A percentile compares a stretch with the other conserved stretches of the same genome.
Evolutionary conservation across 768 basidiomycete genomes (phyloP).

Genomic region (Candolleomyces eurysporus): DNA sequence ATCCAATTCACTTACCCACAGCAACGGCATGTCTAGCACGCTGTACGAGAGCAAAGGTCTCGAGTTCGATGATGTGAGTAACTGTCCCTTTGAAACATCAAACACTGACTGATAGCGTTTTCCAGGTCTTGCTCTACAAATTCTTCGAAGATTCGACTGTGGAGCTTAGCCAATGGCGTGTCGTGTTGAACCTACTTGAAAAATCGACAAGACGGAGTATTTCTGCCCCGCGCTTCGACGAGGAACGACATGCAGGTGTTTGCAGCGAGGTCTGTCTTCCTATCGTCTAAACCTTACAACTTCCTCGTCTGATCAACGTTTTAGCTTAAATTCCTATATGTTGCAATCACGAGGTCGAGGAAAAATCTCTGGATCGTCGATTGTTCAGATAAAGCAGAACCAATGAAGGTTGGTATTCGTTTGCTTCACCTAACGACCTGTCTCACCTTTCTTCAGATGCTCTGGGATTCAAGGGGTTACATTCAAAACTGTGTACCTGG

Average conservation of each 20-base stretch:
- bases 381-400: constrained; percentile 50
- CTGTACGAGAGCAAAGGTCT: constrained; percentile 65
- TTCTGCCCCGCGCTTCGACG: constrained; percentile 47
- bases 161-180: constrained; percentile 55
- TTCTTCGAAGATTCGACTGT: constrained; percentile 68
- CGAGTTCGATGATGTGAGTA: constrained; percentile 60
- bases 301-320: background rate
- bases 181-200: constrained; percentile 45
- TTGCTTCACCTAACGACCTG: background rate
- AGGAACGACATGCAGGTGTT: constrained; percentile 48
- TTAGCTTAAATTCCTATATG: constrained; percentile 67
- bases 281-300: background rate
- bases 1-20: background rate
- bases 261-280: constrained; percentile 50
- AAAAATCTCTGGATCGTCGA: constrained; percentile 74
- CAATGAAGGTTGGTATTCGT: constrained; percentile 50
- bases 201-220: constrained; percentile 5
- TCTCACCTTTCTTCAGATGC: constrained; percentile 30
- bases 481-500: constrained; percentile 48
- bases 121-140: constrained; percentile 68
- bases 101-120: background rate
- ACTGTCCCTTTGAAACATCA: background rate
- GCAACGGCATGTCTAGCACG: constrained; percentile 33
- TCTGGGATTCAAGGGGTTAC: constrained; percentile 48
- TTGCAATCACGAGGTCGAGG: constrained; percentile 67